Conservation (phyloP, 805 yeast genomes). For the Kodamaea restingae region DNA sequence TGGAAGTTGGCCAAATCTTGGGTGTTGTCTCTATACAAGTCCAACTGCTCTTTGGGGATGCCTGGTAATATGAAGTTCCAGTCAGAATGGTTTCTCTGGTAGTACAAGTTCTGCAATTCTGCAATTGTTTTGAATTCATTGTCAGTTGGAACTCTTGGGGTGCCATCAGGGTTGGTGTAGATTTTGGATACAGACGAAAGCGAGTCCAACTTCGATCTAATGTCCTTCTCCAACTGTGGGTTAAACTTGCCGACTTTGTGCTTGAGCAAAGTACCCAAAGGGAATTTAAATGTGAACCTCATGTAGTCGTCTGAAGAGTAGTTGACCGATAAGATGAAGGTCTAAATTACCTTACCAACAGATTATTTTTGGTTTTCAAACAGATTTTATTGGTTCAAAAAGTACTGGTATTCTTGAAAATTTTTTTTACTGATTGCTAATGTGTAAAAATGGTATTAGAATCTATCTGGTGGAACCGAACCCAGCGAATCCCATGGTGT, state of each 20-base stretch:
- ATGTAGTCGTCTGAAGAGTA: conserved; percentile 13
- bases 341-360: conserved; percentile 1
- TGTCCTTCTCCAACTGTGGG: conserved; percentile 53
- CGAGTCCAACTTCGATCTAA: conserved; percentile 56
- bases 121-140: conserved; percentile 70
- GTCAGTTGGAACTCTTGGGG: conserved; percentile 66
- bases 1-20: conserved; percentile 56
- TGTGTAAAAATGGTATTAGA: background rate
- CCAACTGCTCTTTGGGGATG: conserved; percentile 51
- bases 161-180: conserved; percentile 72
- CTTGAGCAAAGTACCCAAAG: conserved; percentile 36
- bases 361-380: conserved; percentile 16
- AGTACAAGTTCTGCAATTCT: conserved; percentile 58
- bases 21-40: conserved; percentile 57
- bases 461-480: conserved; percentile 44
- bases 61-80: conserved; percentile 45
- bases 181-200: conserved; percentile 63
- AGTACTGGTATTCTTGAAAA: conserved; percentile 8
- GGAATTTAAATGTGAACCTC: conserved; percentile 42
- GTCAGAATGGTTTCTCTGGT: conserved; percentile 51
- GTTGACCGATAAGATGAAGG: background rate
- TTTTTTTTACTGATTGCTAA: conserved; percentile 7
- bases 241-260: conserved; percentile 40
- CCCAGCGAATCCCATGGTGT: conserved; percentile 57
- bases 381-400: conserved; percentile 21